phyloP scores from a whole-genome alignment of 805 yeast genomes.

The Brettanomyces bruxellensis region DNA sequence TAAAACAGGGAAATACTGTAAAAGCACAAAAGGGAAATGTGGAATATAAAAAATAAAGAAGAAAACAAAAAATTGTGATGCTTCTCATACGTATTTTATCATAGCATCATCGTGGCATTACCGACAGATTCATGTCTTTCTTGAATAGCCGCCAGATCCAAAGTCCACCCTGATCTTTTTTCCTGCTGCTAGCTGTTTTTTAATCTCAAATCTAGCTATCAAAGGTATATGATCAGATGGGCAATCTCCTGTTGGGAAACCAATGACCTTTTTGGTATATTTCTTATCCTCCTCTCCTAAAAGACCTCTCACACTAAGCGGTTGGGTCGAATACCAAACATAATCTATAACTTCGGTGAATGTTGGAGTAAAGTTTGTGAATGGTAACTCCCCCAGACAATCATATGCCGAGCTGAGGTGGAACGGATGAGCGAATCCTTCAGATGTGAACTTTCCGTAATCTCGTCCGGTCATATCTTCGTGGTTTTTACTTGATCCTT shows the following conservation, averaged over 20 bases:
- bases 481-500: conserved; percentile 73
- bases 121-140: conserved; percentile 17
- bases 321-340: conserved; percentile 83
- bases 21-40: too few relatives aligned
- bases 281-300: conserved; percentile 77
- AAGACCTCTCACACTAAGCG: conserved; percentile 76
- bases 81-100: too few relatives aligned
- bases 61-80: too few relatives aligned
- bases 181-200: conserved; percentile 26
- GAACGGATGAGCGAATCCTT: conserved; percentile 77
- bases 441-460: conserved; percentile 85
- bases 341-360: conserved; percentile 93
- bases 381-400: conserved; percentile 80
- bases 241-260: conserved; percentile 87
- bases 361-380: conserved; percentile 89
- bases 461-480: conserved; percentile 76
- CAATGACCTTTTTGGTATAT: conserved; percentile 69
- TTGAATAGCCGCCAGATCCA: conserved; percentile 18
- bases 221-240: conserved; percentile 95
- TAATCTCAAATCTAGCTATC: conserved; percentile 67
- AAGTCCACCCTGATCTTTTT: conserved; percentile 22
- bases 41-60: too few relatives aligned
- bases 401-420: conserved; percentile 80
- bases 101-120: not conserved
- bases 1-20: too few relatives aligned